Evolutionary conservation across 1,139 yeast genomes (phyloP), one percentile per base, ranked within the genome.

Genomic region (Meyerozyma guilliermondii): DNA sequence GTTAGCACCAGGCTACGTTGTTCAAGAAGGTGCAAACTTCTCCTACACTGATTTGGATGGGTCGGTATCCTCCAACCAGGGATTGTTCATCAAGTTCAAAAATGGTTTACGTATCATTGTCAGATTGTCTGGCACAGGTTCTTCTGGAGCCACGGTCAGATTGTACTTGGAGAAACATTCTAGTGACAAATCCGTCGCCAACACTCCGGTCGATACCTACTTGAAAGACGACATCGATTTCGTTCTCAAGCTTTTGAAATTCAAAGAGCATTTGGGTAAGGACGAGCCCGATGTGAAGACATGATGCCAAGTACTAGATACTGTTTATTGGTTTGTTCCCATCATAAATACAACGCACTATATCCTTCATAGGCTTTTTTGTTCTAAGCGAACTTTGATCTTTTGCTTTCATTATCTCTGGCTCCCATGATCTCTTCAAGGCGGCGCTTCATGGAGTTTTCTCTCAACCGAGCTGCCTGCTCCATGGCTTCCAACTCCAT

Each of bases 71-170:
- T 62, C 69, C n/a, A 83, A 89, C 60, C 99, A 92, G 71, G 99
- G 99, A 38, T 76, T 92, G 44, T 92, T 75, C 59, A 83, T 91
- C 52, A 89, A 85, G 65, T 78, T 91, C 51, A 76, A 76, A 39
- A 83, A 82, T 55, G 98, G 98, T 3, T 78, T 88, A 47, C 80
- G 98, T 62, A 80, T 91, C 45, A 87, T 94, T 36, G 87, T 88
- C 39, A 83, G 99, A 65, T 76, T 92, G 51, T 88, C 97, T 0
- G 99, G 99, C 44, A 92, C 99, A 10, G 99, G 99, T 6, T 89
- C 98, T 1, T 83, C 96, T 2, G 99, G 98, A 39, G 98, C 98
- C 16, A 92, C 99, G 3, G 91, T 94, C 48, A 81, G 99, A 66
- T 73, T 92, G 52, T 92, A 92, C 66, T 72, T 91, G 61, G 98